Conservation (phyloP, 805 yeast species). For the Phaffomyces thermotolerans region DNA sequence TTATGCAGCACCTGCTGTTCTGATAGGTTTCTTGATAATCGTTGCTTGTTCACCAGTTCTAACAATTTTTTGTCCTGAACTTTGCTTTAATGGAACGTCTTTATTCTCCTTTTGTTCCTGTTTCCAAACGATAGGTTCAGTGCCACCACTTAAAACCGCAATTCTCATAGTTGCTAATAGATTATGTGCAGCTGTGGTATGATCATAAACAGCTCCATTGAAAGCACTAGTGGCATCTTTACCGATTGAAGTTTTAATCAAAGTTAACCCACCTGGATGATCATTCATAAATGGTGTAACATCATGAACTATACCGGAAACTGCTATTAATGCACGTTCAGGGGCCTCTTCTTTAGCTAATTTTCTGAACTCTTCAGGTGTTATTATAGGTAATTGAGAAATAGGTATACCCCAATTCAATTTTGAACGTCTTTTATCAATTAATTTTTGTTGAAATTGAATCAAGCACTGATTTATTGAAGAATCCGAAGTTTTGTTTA, state of each 20-base stretch:
- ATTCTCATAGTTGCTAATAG: slow-evolving; percentile 89
- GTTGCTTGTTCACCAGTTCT: slow-evolving; percentile 59
- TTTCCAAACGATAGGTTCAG: slow-evolving; percentile 79
- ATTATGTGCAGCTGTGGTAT: slow-evolving; percentile 90
- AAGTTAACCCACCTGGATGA: slow-evolving; percentile 89
- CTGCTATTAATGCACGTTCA: slow-evolving; percentile 63
- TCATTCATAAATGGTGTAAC: slow-evolving; percentile 84
- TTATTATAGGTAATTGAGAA: slow-evolving; percentile 69
- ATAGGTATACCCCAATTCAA: slow-evolving; percentile 94
- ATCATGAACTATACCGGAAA: slow-evolving; percentile 89
- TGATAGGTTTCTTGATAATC: slow-evolving; percentile 34
- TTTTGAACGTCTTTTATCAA: slow-evolving; percentile 69
- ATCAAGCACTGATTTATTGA: slow-evolving; percentile 65
- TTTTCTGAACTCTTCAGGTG: slow-evolving; percentile 43
- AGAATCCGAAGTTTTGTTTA: slow-evolving; percentile 36
- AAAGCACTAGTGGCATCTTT: slow-evolving; percentile 92
- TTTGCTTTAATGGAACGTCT: slow-evolving; percentile 48
- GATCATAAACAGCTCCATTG: slow-evolving; percentile 91
- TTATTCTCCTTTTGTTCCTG: slow-evolving; percentile 61
- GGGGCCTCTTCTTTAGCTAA: slow-evolving; percentile 35
- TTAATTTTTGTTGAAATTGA: slow-evolving; percentile 74
- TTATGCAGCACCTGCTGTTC: slow-evolving; percentile 55
- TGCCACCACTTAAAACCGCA: slow-evolving; percentile 75
- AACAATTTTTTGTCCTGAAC: slow-evolving; percentile 48
- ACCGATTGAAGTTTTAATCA: slow-evolving; percentile 76